Base-by-base conservation (phyloP, 208 protist species). In the Leishmania mexicana region DNA sequence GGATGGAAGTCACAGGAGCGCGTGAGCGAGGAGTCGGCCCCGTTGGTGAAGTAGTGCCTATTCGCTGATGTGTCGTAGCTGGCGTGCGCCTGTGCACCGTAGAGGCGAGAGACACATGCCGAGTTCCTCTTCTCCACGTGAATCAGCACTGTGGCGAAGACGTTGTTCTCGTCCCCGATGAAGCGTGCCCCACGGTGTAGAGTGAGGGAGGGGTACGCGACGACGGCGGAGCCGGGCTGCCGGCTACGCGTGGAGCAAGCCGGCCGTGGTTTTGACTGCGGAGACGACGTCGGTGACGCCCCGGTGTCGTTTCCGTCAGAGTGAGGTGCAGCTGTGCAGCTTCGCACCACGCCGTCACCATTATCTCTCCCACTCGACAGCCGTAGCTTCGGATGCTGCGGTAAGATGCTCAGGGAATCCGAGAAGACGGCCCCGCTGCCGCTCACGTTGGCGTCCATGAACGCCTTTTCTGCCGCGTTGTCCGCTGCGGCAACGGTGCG, bases 171-270 rank as follows among this genome's bases (percentile, higher is more conserved):
- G 35, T 86, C 83, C 10, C 77, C 77, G 3, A 68, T 28, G 31
- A 86, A 86, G 24, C 83, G 83, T 1, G 79, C 65, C 31, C 79
- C 79, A 42, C 83, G 83, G 31, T 76, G 49, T 2, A 86, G 75
- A 5, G 57, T 45, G 67, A 86, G 83, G 6, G 75, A 53, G 11
- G 74, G 79, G 42, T 38, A 13, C 1, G 73, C 40, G 57, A 81
- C 76, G 0, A 73, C 49, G n/a, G 81, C 76, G 17, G 76, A 51
- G 51, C 76, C 76, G 8, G 81, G 71, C 71, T 78, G 76, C 10
- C 75, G 54, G 6, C 40, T 71, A 49, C 47, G 76, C 15, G 58
- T 31, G 28, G 70, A 10, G 40, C 68, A 2, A 28, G 57, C 3
- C 31, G 62, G 67, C 24, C 45, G 76, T 38, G 57, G 54, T 19